A percentile compares a stretch with the other conserved stretches of the same genome.
These are phyloP conservation scores for Monilinia laxa DNA, from an alignment of 2,329 filamentous ascomycete species.

Conservation along the genomic window DNA sequence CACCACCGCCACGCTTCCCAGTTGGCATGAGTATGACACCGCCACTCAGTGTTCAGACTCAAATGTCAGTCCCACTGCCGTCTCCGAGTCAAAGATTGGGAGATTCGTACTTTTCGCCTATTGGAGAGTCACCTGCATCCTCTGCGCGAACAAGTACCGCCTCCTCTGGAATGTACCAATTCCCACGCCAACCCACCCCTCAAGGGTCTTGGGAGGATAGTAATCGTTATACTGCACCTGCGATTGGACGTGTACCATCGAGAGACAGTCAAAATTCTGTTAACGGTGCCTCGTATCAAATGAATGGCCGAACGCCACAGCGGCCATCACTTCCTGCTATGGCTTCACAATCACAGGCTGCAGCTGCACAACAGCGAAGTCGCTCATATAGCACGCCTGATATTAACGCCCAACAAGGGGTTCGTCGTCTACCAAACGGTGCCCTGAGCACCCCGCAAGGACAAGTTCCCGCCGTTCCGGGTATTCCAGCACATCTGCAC, in stretches of 20 bases:
- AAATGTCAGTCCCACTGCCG: constrained; percentile 43
- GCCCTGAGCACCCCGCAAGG: constrained; percentile 42
- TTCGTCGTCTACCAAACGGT: constrained; percentile 52
- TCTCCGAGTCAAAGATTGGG: constrained; percentile 39
- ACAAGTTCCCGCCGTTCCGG: constrained; percentile 67
- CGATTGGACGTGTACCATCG: constrained; percentile 77
- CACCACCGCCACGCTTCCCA: constrained; percentile 70
- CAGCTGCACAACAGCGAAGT: constrained; percentile 62
- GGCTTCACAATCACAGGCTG: constrained; percentile 51
- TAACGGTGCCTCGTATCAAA: constrained; percentile 52
- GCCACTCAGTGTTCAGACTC: constrained; percentile 69
- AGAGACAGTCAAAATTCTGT: constrained; percentile 67
- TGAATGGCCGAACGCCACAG: constrained; percentile 64
- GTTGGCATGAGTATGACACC: constrained; percentile 44
- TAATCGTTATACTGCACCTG: constrained; percentile 83
- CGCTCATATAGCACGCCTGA: constrained; percentile 95
- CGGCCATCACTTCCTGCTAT: constrained; percentile 79
- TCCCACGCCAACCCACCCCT: constrained; percentile 72
- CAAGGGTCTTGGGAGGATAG: constrained; percentile 70
- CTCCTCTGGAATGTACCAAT: constrained; percentile 47
- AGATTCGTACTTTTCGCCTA: constrained; percentile 92
- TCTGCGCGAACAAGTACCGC: constrained; percentile 56
- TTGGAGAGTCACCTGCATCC: constrained; percentile 73
- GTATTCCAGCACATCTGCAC: constrained; percentile 70
- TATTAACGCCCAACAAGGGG: constrained; percentile 67